These are phyloP conservation scores for Cercospora zeina DNA, from an alignment of 2,329 filamentous ascomycete genomes.

Conservation along the genomic window DNA sequence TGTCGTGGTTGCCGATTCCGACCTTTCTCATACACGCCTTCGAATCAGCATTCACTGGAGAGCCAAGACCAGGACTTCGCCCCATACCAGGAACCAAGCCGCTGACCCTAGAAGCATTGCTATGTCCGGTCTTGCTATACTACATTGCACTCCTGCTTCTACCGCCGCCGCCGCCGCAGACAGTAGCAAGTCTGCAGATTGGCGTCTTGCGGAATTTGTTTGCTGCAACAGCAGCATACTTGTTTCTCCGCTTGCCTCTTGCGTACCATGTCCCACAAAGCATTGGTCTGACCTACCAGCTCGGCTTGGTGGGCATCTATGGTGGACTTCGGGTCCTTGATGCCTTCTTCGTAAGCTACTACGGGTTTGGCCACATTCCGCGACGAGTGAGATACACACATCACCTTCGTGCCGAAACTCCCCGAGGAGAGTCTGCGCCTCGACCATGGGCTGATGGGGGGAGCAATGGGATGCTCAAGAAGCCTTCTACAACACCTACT, in stretches of 20 bases:
- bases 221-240: conserved; percentile 42
- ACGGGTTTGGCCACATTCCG: conserved; percentile 45
- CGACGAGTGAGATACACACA: conserved; percentile 47
- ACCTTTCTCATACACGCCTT: conserved; percentile 31
- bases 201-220: conserved; percentile 43
- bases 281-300: conserved; percentile 50
- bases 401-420: conserved; percentile 38
- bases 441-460: conserved; percentile 29
- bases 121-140: conserved; percentile 47
- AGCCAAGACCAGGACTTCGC: conserved; percentile 44
- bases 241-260: conserved; percentile 48
- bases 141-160: conserved; percentile 48
- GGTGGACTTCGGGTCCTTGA: conserved; percentile 47
- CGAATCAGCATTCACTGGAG: conserved; percentile 29
- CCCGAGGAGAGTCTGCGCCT: conserved; percentile 25
- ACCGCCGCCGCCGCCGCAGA: conserved; percentile 44
- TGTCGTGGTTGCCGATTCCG: conserved; percentile 22
- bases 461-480: conserved; percentile 24
- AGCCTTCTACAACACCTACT: conserved; percentile 13
- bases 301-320: conserved; percentile 48
- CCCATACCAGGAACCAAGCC: conserved; percentile 47
- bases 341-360: conserved; percentile 49
- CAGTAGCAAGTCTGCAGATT: conserved; percentile 37
- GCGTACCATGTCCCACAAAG: conserved; percentile 48
- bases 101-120: conserved; percentile 43